Conservation (phyloP, 257 asterid species). For the Nicotiana knightiana region DNA sequence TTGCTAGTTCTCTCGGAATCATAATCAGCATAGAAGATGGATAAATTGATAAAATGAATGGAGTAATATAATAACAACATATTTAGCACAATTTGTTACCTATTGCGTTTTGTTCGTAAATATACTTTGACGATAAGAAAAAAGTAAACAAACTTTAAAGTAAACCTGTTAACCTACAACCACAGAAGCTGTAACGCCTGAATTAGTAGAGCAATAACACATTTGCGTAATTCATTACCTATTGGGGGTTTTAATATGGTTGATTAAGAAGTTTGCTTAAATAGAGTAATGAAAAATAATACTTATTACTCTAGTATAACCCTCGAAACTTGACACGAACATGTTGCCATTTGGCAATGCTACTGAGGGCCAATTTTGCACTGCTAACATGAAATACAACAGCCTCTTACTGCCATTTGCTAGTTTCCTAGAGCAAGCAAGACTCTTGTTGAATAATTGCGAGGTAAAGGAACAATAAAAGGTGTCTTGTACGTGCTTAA, state of each 20-base stretch:
- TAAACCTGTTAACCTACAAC: neutral
- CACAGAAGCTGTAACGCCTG: neutral
- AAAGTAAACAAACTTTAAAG: neutral
- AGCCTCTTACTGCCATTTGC: slow-evolving; percentile 2
- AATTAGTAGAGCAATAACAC: neutral
- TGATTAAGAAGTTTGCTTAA: neutral
- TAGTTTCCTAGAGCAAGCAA: slow-evolving; percentile 5
- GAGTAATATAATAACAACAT: too few relatives aligned
- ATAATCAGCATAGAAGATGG: too few relatives aligned
- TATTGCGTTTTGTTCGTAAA: neutral
- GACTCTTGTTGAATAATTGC: neutral
- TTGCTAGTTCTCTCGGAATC: too few relatives aligned
- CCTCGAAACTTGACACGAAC: neutral
- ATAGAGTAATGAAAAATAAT: neutral
- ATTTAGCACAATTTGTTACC: neutral
- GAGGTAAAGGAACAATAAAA: neutral
- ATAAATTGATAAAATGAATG: neutral
- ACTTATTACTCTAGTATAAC: neutral
- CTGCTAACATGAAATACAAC: neutral
- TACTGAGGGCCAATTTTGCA: neutral
- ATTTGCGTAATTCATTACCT: neutral
- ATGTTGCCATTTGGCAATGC: neutral
- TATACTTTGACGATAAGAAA: neutral
- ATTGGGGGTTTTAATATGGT: neutral
- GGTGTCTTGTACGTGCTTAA: neutral